Evolutionary conservation across 257 asterid species (phyloP).

Genomic region (Linaria vulgaris): DNA sequence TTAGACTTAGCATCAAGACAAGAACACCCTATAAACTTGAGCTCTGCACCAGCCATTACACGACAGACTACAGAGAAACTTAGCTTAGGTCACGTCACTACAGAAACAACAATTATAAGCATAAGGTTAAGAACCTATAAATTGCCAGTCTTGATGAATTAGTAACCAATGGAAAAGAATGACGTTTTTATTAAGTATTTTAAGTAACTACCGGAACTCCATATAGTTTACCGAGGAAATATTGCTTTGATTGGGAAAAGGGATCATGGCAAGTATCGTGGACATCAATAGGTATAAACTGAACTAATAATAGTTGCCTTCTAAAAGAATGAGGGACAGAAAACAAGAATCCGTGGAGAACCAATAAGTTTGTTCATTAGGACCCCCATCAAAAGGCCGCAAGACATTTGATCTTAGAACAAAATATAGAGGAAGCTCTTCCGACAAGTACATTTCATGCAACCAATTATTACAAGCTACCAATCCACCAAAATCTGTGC

Average conservation of each 20-base stretch:
- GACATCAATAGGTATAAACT: no score
- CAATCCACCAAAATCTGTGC: neutral
- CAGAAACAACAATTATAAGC: neutral
- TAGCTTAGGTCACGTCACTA: neutral
- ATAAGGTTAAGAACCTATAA: neutral
- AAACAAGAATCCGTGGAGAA: no score
- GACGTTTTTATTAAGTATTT: neutral
- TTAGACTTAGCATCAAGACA: neutral
- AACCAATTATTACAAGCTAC: neutral
- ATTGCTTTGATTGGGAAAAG: no score
- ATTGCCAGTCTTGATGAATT: neutral
- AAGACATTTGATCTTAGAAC: no score
- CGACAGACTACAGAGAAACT: neutral
- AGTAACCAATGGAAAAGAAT: neutral
- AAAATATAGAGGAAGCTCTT: no score
- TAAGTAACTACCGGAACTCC: neutral
- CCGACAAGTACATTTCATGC: neutral
- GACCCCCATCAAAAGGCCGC: no score
- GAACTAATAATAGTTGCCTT: no score
- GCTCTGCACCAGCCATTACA: conserved; percentile 1
- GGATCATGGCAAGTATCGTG: no score
- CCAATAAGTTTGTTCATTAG: no score
- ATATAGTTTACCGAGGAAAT: no score
- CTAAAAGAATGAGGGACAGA: no score
- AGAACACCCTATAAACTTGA: neutral